Evolutionary conservation across 345 rosid species (phyloP).

Genomic region (Populus pruinosa): DNA sequence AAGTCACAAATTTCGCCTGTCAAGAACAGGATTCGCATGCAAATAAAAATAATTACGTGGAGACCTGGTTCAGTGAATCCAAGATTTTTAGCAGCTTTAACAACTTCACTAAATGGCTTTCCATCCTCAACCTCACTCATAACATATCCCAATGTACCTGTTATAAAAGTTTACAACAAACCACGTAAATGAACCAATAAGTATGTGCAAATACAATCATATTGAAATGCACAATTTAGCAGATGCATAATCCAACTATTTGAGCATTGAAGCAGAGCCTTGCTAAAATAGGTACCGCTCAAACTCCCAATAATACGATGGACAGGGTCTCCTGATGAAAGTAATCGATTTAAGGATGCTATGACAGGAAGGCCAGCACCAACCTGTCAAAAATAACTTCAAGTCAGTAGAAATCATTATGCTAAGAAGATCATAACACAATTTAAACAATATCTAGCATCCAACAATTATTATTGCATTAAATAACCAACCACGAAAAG

Average conservation of each 20-base stretch:
- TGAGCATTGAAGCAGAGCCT: slow-evolving; percentile 6
- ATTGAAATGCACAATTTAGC: slow-evolving; percentile 1
- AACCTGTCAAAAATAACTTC: slow-evolving; percentile 35
- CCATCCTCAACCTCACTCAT: slow-evolving; percentile 97
- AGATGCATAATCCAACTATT: not conserved
- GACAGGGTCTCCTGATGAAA: slow-evolving; percentile 79
- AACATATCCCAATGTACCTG: slow-evolving; percentile 88
- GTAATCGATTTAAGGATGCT: slow-evolving; percentile 68
- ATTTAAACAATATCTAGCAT: not conserved
- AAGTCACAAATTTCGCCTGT: not conserved
- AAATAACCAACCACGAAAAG: not conserved
- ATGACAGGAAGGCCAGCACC: slow-evolving; percentile 98
- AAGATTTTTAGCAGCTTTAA: slow-evolving; percentile 71
- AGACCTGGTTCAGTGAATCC: slow-evolving; percentile 98
- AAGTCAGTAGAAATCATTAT: not conserved
- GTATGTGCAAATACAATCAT: not conserved
- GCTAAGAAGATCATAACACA: not conserved
- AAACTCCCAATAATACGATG: slow-evolving; percentile 69
- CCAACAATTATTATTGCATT: not conserved
- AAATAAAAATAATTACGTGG: slow-evolving; percentile 5
- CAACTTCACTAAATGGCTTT: slow-evolving; percentile 83
- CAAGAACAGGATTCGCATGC: slow-evolving; percentile 12
- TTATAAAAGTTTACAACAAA: slow-evolving; percentile 5
- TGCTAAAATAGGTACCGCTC: slow-evolving; percentile 52
- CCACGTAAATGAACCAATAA: not conserved